These are phyloP conservation scores for Pseudonectria foliicola DNA, from an alignment of 2,329 filamentous ascomycete species.

Conservation along the genomic window DNA sequence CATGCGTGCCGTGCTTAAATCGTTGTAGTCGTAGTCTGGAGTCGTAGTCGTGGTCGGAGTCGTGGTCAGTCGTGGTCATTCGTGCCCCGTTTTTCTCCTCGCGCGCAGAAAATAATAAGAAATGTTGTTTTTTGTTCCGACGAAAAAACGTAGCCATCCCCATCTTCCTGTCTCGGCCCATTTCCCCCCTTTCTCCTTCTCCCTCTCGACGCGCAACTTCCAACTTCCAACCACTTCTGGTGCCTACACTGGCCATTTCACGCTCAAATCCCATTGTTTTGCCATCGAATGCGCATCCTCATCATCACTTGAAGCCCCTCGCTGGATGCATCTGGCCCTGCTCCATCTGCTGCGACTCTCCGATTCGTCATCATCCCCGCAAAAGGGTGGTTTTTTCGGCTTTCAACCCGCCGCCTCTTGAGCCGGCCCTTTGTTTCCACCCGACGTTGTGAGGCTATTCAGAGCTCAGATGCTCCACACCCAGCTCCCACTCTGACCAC, in stretches of 20 bases:
- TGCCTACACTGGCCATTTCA: constrained; percentile 20
- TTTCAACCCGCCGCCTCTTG: constrained; percentile 3
- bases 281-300: constrained; percentile 25
- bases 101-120: constrained; percentile 37
- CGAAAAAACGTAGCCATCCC: constrained; percentile 48
- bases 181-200: constrained; percentile 15
- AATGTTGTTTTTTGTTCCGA: constrained; percentile 32
- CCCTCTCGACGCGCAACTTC: constrained; percentile 18
- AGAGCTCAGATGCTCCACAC: constrained; percentile 17
- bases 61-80: constrained; percentile 13
- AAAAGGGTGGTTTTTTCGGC: constrained; percentile 14
- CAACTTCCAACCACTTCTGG: constrained; percentile 23
- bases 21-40: constrained; percentile 15
- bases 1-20: constrained; percentile 16
- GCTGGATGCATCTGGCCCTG: constrained; percentile 26
- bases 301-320: constrained; percentile 30
- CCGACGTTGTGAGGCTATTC: constrained; percentile 34
- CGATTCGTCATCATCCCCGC: constrained; percentile 17
- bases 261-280: constrained; percentile 36
- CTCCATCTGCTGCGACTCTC: constrained; percentile 22
- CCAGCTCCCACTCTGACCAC: constrained; percentile 11
- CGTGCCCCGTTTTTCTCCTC: constrained; percentile 41
- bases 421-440: constrained; percentile 14
- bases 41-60: constrained; percentile 15
- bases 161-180: constrained; percentile 26